Conservation (phyloP, 306 rosid genomes). For the Styphnolobium japonicum region DNA sequence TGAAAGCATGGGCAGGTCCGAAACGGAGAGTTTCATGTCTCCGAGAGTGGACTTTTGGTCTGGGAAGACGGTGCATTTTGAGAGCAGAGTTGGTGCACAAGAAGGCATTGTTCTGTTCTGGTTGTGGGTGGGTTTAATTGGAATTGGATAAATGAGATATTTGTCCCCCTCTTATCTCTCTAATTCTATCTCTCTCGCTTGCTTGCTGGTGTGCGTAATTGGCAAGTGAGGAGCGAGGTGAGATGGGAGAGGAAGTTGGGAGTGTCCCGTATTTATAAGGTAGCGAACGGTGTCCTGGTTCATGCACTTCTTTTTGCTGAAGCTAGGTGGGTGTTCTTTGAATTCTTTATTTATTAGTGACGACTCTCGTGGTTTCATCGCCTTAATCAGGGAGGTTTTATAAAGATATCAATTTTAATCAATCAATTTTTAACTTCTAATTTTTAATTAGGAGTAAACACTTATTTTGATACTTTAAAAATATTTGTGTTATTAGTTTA, state of each 20-base stretch:
- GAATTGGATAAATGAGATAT: slow-evolving; percentile 2
- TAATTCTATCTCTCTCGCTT: not conserved
- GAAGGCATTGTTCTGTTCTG: slow-evolving; percentile 35
- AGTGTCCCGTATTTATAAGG: slow-evolving; percentile 13
- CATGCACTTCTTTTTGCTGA: slow-evolving; percentile 6
- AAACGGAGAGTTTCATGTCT: slow-evolving; percentile 80
- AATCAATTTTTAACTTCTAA: too few species aligned
- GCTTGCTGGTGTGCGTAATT: not conserved
- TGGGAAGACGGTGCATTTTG: slow-evolving; percentile 63
- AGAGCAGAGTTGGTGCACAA: slow-evolving; percentile 32
- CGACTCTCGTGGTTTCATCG: not conserved
- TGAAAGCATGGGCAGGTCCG: slow-evolving; percentile 92
- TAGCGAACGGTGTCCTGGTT: not conserved
- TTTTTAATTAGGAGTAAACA: too few species aligned
- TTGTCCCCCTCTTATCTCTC: not conserved
- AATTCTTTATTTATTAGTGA: not conserved
- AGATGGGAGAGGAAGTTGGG: not conserved
- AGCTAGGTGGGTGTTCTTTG: not conserved
- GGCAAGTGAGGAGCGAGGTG: slow-evolving; percentile 32
- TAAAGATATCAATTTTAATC: too few species aligned
- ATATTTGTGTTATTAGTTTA: too few species aligned
- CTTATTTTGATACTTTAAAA: too few species aligned
- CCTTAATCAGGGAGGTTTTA: too few species aligned
- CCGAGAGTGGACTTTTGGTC: slow-evolving; percentile 45
- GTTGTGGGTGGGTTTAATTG: not conserved